Evolutionary conservation across 1,284 basidiomycete genomes (phyloP).

Genomic region (Meripilus lineatus): DNA sequence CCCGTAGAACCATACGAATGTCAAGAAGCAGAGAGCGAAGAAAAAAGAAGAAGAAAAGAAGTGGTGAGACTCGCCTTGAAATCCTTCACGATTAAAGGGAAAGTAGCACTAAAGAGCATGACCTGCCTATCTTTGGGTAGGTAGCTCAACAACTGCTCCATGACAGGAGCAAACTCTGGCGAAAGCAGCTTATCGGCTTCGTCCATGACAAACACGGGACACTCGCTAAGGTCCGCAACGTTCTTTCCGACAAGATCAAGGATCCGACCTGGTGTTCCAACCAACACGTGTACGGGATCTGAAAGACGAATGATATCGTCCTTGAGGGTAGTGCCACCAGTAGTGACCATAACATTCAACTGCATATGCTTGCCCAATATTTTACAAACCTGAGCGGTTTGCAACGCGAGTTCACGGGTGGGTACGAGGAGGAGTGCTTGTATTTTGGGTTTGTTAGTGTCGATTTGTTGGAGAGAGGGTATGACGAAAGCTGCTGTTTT

Average conservation of each 20-base stretch:
- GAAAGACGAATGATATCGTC: conserved; percentile 95
- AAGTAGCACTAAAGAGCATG: conserved; percentile 99
- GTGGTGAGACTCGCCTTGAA: conserved; percentile 72
- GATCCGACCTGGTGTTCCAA: conserved; percentile 96
- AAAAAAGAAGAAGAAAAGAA: conserved; percentile 5
- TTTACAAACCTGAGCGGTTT: conserved; percentile 98
- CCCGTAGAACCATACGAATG: too few relatives aligned
- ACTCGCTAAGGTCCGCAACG: conserved; percentile 92
- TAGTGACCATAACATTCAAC: conserved; percentile 98
- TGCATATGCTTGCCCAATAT: conserved; percentile 95
- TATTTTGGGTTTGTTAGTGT: conserved; percentile 83
- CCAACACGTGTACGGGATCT: conserved; percentile 92
- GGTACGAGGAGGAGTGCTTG: conserved; percentile 94
- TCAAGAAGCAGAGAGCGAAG: too few relatives aligned
- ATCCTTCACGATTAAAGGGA: conserved; percentile 98
- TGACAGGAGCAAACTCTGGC: conserved; percentile 97
- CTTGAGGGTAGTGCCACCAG: conserved; percentile 95
- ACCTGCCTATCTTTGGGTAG: conserved; percentile 89
- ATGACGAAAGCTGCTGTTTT: conserved; percentile 99
- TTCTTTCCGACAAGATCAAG: conserved; percentile 92
- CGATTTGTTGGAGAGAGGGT: conserved; percentile 91
- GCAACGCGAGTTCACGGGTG: conserved; percentile 91
- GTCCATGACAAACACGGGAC: conserved; percentile 97
- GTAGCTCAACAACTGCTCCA: conserved; percentile 91
- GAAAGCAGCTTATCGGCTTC: conserved; percentile 98